These are phyloP conservation scores for Paramecium primaurelia DNA, from an alignment of 73 alveolate genomes.

Conservation along the genomic window DNA sequence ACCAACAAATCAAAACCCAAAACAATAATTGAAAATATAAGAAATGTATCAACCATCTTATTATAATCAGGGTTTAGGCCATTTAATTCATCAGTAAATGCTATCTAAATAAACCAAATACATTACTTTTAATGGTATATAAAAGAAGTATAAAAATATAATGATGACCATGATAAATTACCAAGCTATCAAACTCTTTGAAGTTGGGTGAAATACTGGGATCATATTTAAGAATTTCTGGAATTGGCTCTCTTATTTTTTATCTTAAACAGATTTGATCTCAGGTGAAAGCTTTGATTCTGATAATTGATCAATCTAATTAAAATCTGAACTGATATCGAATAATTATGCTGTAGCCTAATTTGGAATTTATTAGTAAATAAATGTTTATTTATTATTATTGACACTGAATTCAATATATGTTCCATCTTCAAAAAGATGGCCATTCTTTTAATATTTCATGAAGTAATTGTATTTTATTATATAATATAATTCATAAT, in stretches of 20 bases:
- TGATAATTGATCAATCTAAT: not conserved
- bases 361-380: not conserved
- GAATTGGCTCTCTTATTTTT: not conserved
- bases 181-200: not conserved
- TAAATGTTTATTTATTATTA: not conserved
- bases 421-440: not conserved
- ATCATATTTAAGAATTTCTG: not conserved
- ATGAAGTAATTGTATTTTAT: not conserved
- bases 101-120: not conserved
- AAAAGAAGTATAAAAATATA: not conserved
- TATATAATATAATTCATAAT: not conserved
- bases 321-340: not conserved
- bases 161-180: not conserved
- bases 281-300: not conserved
- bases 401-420: not conserved
- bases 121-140: constrained; percentile 15
- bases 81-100: not conserved
- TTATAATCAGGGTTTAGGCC: not conserved
- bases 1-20: not conserved
- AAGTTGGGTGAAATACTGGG: constrained; percentile 20
- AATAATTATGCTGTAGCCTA: not conserved
- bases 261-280: not conserved
- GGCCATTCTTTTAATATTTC: not conserved
- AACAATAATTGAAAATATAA: not conserved
- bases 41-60: not conserved